Evolutionary conservation across 768 basidiomycete genomes (phyloP), one percentile per base, ranked within the genome.

Genomic region (Boletus rex-veris): DNA sequence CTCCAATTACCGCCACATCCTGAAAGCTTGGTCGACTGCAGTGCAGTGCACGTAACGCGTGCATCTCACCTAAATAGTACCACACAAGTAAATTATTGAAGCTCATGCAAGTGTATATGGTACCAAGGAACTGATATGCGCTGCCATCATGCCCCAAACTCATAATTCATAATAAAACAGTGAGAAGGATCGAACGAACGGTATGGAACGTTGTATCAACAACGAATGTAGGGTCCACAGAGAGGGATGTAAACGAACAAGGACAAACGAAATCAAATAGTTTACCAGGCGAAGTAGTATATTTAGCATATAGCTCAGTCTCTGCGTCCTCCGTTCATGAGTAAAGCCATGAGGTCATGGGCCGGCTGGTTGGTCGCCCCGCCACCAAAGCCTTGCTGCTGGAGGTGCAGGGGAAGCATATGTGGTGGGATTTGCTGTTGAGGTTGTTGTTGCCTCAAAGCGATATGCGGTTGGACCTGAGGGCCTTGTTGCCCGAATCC

Each of bases 321-420:
- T 70, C 87, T 75, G 59, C 81, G 84, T 38, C 59, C 56, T 51
- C 85, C 86, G 49, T 84, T 86, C 88, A 92, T 85, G 57, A 92
- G 79, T 54, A 92, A 77, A 42, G 90, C 83, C 85, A 92, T 91
- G 60, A 92, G 73, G 66, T 92, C 90, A 57, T 87, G 85, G 41
- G 82, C 73, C 33, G 82, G 80, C 62, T 82, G 83, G 55, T 74
- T 81, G 64, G 73, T 79, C 19, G 74, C 69, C 16, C 73, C 73
- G 18, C 75, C 71, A 46, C 76, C 74, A 21, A 69, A 65, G 28
- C 76, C 77, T 71, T 83, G 84, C 62, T 81, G 84, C 60, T 83
- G 86, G 48, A 85, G 74, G 57, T 87, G 84, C 48, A 80, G 79
- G 14, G 78, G 77, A 42, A 78, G 61, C 58, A 77, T 68, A 43